A percentile compares a stretch with the other conserved stretches of the same genome.
Conservation (phyloP, 371 early-diverging fungal species). For the Lichtheimia corymbifera region DNA sequence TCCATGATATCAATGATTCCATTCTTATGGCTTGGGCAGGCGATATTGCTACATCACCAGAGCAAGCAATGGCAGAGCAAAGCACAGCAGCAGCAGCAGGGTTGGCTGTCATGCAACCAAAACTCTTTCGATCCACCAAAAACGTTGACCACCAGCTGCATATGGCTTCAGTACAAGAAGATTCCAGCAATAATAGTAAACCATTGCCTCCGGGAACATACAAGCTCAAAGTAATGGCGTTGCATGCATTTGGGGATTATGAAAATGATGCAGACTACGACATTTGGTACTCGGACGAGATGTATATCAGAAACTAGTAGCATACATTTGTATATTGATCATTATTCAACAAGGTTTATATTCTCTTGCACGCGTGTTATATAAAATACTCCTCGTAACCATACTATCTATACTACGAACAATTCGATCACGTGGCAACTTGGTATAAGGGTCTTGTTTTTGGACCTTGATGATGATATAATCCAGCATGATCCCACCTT, state of each 20-base stretch:
- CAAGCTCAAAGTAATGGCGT: slow-evolving; percentile 32
- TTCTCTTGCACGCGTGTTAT: not conserved
- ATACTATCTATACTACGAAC: not conserved
- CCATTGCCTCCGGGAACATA: slow-evolving; percentile 25
- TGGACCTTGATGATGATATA: not conserved
- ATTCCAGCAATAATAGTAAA: slow-evolving; percentile 10
- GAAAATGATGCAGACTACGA: slow-evolving; percentile 33
- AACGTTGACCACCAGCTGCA: no score
- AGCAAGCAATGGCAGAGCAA: slow-evolving; percentile 17
- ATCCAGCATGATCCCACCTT: not conserved
- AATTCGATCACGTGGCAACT: not conserved
- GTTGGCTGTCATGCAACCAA: not conserved
- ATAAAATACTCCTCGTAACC: not conserved
- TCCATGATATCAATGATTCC: slow-evolving; percentile 26
- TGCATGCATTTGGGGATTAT: slow-evolving; percentile 35
- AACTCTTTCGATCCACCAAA: not conserved
- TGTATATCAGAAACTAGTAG: not conserved
- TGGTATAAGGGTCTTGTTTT: not conserved
- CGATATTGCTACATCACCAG: slow-evolving; percentile 26
- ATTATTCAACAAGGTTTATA: not conserved
- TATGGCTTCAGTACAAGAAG: not conserved
- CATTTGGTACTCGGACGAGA: slow-evolving; percentile 24
- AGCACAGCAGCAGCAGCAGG: slow-evolving; percentile 3
- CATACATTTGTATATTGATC: not conserved
- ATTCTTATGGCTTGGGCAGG: slow-evolving; percentile 35